phyloP scores from a whole-genome alignment of 2,329 filamentous ascomycete genomes.

The Penicillium frequentans region DNA sequence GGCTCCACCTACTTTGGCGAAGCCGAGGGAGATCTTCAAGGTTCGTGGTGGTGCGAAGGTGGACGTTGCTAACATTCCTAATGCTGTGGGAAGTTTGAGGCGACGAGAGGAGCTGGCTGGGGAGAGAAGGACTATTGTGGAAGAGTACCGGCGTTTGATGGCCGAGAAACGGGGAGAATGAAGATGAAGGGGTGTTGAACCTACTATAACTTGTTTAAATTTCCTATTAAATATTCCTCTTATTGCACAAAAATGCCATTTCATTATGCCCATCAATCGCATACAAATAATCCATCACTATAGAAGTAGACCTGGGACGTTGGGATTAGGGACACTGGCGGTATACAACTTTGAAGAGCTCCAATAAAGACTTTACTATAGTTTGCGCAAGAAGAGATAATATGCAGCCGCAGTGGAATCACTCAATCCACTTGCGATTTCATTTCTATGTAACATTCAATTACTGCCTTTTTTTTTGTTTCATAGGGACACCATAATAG shows the following conservation, averaged over 20 bases:
- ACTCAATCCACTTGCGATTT: slow-evolving; percentile 17
- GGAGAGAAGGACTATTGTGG: slow-evolving; percentile 69
- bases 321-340: too few relatives aligned
- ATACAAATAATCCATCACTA: not conserved
- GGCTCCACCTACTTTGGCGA: slow-evolving; percentile 73
- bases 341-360: not conserved
- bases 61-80: slow-evolving; percentile 68
- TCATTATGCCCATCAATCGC: not conserved
- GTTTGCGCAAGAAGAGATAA: slow-evolving; percentile 1
- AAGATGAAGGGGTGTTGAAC: not conserved
- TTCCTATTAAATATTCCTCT: not conserved
- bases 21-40: slow-evolving; percentile 64
- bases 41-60: slow-evolving; percentile 64
- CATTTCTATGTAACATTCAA: slow-evolving; percentile 31
- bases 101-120: slow-evolving; percentile 71
- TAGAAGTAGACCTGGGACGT: not conserved
- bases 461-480: slow-evolving; percentile 32
- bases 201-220: not conserved
- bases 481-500: slow-evolving; percentile 8
- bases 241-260: slow-evolving; percentile 9
- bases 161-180: slow-evolving; percentile 46
- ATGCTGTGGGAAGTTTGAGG: slow-evolving; percentile 67
- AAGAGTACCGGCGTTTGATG: slow-evolving; percentile 72
- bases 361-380: not conserved
- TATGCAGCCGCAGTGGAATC: slow-evolving; percentile 20